These are phyloP conservation scores for Exophiala sp. DNA, from an alignment of 2,329 filamentous ascomycete species.

Conservation along the genomic window DNA sequence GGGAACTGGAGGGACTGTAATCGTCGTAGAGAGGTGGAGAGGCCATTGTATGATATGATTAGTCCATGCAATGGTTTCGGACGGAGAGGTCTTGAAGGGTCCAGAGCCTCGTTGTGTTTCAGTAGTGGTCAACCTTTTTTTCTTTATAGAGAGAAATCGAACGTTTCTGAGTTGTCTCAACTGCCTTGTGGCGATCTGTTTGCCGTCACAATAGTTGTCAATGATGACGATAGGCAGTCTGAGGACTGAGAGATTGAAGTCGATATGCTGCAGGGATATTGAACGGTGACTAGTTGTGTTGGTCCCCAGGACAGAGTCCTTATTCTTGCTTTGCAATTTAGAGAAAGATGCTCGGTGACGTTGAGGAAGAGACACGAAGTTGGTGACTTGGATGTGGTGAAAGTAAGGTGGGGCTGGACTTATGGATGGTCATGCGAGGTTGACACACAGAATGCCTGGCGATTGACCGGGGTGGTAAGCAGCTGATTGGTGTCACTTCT, in stretches of 20 bases:
- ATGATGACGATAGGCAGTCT: no score
- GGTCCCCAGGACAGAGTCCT: neutral
- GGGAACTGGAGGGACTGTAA: constrained; percentile 13
- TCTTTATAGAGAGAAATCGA: neutral
- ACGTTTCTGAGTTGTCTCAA: no score
- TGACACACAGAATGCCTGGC: constrained; percentile 6
- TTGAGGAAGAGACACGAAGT: neutral
- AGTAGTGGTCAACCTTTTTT: no score
- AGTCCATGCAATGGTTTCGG: constrained; percentile 8
- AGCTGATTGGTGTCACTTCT: neutral
- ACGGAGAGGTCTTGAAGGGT: neutral
- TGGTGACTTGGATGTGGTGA: constrained; percentile 10
- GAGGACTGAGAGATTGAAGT: no score
- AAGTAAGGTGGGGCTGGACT: constrained; percentile 22
- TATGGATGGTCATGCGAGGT: constrained; percentile 20
- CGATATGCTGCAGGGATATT: no score
- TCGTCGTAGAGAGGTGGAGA: constrained; percentile 18
- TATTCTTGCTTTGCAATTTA: neutral
- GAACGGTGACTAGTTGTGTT: neutral
- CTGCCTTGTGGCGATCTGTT: no score
- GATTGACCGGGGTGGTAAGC: neutral
- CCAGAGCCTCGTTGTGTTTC: no score
- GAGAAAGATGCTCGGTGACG: constrained; percentile 2
- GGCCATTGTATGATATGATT: constrained; percentile 9
- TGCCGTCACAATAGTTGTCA: no score